Base-by-base conservation (phyloP, 208 protist genomes). In the Wallacemonas sp. region DNA sequence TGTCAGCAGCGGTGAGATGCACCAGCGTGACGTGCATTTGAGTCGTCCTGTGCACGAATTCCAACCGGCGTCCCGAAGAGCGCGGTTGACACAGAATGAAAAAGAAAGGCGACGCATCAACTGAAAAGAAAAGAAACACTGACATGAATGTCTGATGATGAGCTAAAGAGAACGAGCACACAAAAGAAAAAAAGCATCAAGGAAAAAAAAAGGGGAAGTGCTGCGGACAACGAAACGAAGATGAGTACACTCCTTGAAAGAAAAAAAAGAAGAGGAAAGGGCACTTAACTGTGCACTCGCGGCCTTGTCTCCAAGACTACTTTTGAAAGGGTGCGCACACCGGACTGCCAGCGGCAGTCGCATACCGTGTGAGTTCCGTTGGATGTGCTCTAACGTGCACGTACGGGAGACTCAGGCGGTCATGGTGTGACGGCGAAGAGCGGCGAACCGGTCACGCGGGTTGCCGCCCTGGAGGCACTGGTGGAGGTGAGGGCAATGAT, bases 91-190 rank as follows among this genome's bases (percentile, higher is more conserved):
- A n/a, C n/a, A n/a, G n/a, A 62, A 24, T 32, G 24, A 34, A 36
- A 58, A 34, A 46, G 15, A n/a, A 17, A n/a, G n/a, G n/a, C n/a
- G n/a, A 21, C 55, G 21, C 8, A 69, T 5, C 1, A 46, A 62
- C 27, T 3, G 45, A 63, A 68, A 64, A 77, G 52, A 74, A 50
- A 63, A 67, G 50, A 63, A 39, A 66, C 10, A 36, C 36, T 22
- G 53, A 65, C 24, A 64, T 29, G 10, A 68, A 37, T 21, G 3
- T 21, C 41, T 19, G n/a, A 5, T n/a, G 24, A 21, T 6, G n/a
- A 46, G 5, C 10, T 24, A n/a, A 39, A 24, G 5, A 33, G 12
- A 34, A 33, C 32, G 52, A 58, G 12, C 9, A 26, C 5, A 27
- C 9, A 26, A 58, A 4, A 17, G 2, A 50, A 42, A 27, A 41